Evolutionary conservation across 768 basidiomycete species (phyloP), one percentile per base, ranked within the genome.

Genomic region (Psilocybe azurescens): DNA sequence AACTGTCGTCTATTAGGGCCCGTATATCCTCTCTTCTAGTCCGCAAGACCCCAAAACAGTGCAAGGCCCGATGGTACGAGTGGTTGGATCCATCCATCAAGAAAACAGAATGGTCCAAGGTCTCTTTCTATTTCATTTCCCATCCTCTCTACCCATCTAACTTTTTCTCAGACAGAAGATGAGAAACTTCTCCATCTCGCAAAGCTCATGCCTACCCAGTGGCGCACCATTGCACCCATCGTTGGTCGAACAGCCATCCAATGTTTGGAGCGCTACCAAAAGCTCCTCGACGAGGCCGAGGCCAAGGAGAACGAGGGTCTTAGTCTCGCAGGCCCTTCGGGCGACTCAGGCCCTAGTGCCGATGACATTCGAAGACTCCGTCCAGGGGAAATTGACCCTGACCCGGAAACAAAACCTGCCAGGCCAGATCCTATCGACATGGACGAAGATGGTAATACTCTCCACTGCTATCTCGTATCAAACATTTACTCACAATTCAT

Each of bases 21-120:
- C 95, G 97, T 69, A 99, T 99, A 73, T 97, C 95, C 10, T 99
- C 97, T 33, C 83, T 99, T 32, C 87, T 99, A 55, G 97, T 99
- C 38, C 89, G 97, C 66, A 99, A 99, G 78, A 99, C 97, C 1
- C 96, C 97, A 10, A 99, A 99, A 74, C 97, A 99, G 80, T 99
- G 97, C 82, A 99, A 99, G 77, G 94, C 94, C 1, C 91, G 95
- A 44, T 99, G 97, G 97, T 98, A 97, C 72, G 97, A 98, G 79
- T 99, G 97, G 97, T 80, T 99, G 53, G 97, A 99, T 78, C 97
- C 97, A 5, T 96, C 95, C 55, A 99, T 99, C 78, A 98, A 98
- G 78, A 99, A 99, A 82, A 98, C 97, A 16, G 97, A 99, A 75
- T 99, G 97, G 97, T 97, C 96, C 50, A 99, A 98, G 80, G 95